phyloP scores from a whole-genome alignment of 139 green algal species.

The Chlamydomonas eustigma region DNA sequence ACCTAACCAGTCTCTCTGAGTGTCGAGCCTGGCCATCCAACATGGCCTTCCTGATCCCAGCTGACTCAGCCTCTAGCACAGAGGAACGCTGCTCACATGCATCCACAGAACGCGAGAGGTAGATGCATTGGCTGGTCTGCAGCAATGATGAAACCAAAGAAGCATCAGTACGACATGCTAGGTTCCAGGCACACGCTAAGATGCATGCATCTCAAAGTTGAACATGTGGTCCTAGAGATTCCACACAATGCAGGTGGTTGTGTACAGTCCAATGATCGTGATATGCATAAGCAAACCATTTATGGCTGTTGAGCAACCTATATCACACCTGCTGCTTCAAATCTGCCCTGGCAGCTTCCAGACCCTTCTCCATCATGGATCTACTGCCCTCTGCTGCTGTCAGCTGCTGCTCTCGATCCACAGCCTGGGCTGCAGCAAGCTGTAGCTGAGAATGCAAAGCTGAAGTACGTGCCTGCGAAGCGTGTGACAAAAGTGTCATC shows the following conservation, averaged over 20 bases:
- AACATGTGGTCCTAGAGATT: too few species aligned
- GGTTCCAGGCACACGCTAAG: too few species aligned
- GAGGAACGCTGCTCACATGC: slow-evolving; percentile 17
- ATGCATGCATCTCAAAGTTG: too few species aligned
- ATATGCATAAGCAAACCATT: too few species aligned
- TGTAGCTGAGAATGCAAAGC: slow-evolving; percentile 8
- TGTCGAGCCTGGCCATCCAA: slow-evolving; percentile 33
- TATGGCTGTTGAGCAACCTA: too few species aligned
- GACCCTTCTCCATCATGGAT: slow-evolving; percentile 7
- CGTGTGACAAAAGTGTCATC: background rate
- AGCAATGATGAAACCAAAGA: background rate
- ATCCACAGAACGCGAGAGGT: slow-evolving; percentile 28
- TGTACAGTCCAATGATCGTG: too few species aligned
- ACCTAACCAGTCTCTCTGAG: slow-evolving; percentile 47
- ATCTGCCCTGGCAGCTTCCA: slow-evolving; percentile 9
- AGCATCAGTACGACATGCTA: too few species aligned
- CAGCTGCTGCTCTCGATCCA: slow-evolving; percentile 15
- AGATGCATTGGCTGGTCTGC: background rate
- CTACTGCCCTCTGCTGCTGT: background rate
- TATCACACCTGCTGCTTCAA: background rate
- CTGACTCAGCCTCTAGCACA: slow-evolving; percentile 33
- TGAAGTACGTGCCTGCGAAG: background rate
- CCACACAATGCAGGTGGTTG: too few species aligned
- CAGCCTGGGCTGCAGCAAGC: slow-evolving; percentile 8
- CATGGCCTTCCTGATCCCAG: slow-evolving; percentile 32